phyloP scores from a whole-genome alignment of 139 green algal species.

The Monoraphidium neglectum region DNA sequence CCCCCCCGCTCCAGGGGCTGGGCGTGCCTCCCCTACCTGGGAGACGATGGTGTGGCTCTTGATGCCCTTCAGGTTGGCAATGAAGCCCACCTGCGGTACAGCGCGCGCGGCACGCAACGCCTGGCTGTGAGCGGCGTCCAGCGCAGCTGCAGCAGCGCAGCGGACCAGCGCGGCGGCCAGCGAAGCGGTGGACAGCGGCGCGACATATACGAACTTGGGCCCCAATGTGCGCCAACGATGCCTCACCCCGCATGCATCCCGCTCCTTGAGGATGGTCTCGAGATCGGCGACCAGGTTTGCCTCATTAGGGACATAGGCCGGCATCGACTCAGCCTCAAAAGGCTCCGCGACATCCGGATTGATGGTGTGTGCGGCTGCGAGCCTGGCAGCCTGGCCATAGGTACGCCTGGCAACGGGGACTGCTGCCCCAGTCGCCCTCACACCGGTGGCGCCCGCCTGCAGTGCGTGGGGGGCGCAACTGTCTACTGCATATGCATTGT shows the following conservation, averaged over 20 bases:
- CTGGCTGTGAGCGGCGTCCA: not conserved
- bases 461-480: too few species aligned
- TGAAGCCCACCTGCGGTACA: slow-evolving; percentile 90
- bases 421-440: too few species aligned
- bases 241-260: slow-evolving; percentile 94
- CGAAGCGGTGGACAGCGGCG: not conserved
- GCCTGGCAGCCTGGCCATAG: too few species aligned
- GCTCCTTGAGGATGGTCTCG: slow-evolving; percentile 92
- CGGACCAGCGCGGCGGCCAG: not conserved
- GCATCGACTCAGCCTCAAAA: too few species aligned
- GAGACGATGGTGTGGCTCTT: slow-evolving; percentile 89
- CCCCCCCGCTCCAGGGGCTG: too few species aligned
- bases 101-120: not conserved
- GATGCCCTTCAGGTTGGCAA: slow-evolving; percentile 91
- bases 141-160: not conserved
- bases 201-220: not conserved
- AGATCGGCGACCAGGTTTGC: slow-evolving; percentile 65
- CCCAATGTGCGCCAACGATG: not conserved
- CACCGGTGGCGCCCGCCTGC: too few species aligned
- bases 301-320: not conserved
- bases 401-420: too few species aligned
- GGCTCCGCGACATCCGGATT: too few species aligned
- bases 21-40: too few species aligned
- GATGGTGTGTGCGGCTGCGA: too few species aligned
- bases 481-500: too few species aligned